Percentiles rank a stretch among this genome's conserved stretches.
phyloP scores from a whole-genome alignment of 768 basidiomycete genomes.

The Tremella yokohamensis region DNA sequence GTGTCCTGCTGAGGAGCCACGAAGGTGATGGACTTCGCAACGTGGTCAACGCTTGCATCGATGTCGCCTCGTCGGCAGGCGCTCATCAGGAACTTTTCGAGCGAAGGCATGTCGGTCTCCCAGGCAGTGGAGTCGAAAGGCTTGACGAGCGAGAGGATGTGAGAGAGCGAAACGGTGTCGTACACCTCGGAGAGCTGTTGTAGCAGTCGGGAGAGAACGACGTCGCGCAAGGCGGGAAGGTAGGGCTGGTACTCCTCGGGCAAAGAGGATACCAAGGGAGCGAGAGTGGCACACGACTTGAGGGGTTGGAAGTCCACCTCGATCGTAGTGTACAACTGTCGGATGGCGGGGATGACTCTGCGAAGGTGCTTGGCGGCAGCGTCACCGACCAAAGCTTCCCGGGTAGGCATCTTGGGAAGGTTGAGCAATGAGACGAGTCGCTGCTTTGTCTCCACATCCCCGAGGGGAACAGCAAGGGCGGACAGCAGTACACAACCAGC shows the following conservation, averaged over 20 bases:
- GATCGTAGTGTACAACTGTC: constrained; percentile 77
- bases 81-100: constrained; percentile 88
- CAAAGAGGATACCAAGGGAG: constrained; percentile 65
- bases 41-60: constrained; percentile 81
- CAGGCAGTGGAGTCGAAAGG: constrained; percentile 63
- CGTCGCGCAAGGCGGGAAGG: constrained; percentile 82
- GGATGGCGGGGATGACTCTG: constrained; percentile 66
- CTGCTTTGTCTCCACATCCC: constrained; percentile 60
- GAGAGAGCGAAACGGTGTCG: constrained; percentile 73
- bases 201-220: constrained; percentile 83
- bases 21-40: constrained; percentile 76
- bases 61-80: constrained; percentile 84
- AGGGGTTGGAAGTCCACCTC: constrained; percentile 92
- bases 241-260: constrained; percentile 67
- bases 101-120: constrained; percentile 61
- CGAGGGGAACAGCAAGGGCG: constrained; percentile 86
- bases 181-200: constrained; percentile 91
- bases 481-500: constrained; percentile 89
- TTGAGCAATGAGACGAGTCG: constrained; percentile 80
- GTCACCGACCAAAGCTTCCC: constrained; percentile 78
- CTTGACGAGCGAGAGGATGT: constrained; percentile 69
- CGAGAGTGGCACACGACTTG: constrained; percentile 70
- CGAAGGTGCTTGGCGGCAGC: constrained; percentile 82
- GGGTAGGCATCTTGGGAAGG: constrained; percentile 75
- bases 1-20: constrained; percentile 53